Conservation (phyloP, 2,329 filamentous ascomycete species). For the Cladosporium sp. region DNA sequence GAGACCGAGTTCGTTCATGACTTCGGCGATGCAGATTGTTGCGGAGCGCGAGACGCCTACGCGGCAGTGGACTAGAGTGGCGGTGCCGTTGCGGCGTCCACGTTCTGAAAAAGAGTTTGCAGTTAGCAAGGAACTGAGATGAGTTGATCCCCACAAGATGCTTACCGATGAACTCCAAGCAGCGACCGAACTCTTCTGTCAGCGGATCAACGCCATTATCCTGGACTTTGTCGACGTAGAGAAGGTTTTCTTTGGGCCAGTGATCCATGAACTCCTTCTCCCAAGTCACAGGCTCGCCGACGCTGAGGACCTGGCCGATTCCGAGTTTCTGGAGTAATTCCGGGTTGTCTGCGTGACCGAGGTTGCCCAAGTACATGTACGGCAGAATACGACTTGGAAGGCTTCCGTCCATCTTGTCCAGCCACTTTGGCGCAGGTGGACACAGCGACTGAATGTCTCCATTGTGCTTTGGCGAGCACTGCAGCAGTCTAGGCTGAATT, state of each 20-base stretch:
- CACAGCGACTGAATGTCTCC: conserved; percentile 50
- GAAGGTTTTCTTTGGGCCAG: conserved; percentile 77
- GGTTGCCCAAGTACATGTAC: conserved; percentile 94
- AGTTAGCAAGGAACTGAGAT: too few species aligned
- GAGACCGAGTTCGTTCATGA: conserved; percentile 76
- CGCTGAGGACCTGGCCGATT: conserved; percentile 82
- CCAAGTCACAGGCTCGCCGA: conserved; percentile 87
- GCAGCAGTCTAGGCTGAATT: conserved; percentile 70
- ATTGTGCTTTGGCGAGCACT: conserved; percentile 56
- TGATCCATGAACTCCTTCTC: conserved; percentile 53
- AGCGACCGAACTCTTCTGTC: conserved; percentile 77
- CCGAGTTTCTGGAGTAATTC: conserved; percentile 73
- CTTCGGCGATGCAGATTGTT: conserved; percentile 97
- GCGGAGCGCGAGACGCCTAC: conserved; percentile 94
- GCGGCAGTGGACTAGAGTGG: conserved; percentile 91
- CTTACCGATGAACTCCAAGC: conserved; percentile 88
- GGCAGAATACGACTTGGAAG: conserved; percentile 82
- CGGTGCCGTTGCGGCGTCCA: conserved; percentile 69
- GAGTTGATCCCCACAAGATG: too few species aligned
- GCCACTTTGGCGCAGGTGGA: conserved; percentile 68
- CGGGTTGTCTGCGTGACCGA: conserved; percentile 90
- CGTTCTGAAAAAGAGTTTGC: conserved; percentile 54
- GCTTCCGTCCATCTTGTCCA: conserved; percentile 78
- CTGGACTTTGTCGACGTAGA: conserved; percentile 79
- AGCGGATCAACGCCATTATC: conserved; percentile 95